These are phyloP conservation scores for Inga oerstediana DNA, from an alignment of 306 rosid species.

Conservation along the genomic window DNA sequence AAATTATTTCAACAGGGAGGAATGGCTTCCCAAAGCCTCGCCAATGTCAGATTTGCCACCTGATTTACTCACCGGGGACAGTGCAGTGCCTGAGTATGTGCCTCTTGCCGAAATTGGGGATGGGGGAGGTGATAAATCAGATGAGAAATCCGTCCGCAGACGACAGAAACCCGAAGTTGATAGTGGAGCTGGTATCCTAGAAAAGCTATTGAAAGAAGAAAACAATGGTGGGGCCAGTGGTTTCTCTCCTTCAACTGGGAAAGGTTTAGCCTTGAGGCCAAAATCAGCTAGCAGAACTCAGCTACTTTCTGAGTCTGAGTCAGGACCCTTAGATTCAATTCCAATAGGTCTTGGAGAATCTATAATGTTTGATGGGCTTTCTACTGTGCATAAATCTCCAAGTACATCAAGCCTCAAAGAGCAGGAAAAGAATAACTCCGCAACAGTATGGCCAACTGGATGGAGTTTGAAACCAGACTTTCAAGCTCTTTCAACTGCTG, in stretches of 20 bases:
- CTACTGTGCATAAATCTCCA: conserved; percentile 64
- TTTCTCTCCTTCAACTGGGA: conserved; percentile 60
- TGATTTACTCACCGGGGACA: conserved; percentile 55
- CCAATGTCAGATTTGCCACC: conserved; percentile 41
- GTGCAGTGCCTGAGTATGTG: conserved; percentile 39
- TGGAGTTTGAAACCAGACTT: conserved; percentile 78
- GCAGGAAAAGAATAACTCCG: conserved; percentile 58
- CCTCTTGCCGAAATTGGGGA: conserved; percentile 50
- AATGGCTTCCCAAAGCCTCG: conserved; percentile 49
- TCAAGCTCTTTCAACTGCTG: conserved; percentile 60
- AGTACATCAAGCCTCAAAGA: conserved; percentile 75
- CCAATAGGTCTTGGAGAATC: conserved; percentile 78
- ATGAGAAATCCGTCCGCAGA: conserved; percentile 79
- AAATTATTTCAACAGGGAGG: conserved; percentile 40
- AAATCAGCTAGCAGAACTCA: conserved; percentile 66
- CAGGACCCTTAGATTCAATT: conserved; percentile 63
- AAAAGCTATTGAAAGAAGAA: conserved; percentile 59
- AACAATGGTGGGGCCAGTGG: conserved; percentile 54
- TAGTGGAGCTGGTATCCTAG: conserved; percentile 52
- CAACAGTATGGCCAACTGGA: conserved; percentile 62
- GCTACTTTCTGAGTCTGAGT: conserved; percentile 54
- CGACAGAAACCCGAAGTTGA: conserved; percentile 75
- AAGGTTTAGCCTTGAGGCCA: conserved; percentile 63
- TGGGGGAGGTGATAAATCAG: conserved; percentile 60
- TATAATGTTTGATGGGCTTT: conserved; percentile 48